Evolutionary conservation across 176 grass and related monocot genomes (phyloP).

Genomic region (Rhynchospora breviuscula): DNA sequence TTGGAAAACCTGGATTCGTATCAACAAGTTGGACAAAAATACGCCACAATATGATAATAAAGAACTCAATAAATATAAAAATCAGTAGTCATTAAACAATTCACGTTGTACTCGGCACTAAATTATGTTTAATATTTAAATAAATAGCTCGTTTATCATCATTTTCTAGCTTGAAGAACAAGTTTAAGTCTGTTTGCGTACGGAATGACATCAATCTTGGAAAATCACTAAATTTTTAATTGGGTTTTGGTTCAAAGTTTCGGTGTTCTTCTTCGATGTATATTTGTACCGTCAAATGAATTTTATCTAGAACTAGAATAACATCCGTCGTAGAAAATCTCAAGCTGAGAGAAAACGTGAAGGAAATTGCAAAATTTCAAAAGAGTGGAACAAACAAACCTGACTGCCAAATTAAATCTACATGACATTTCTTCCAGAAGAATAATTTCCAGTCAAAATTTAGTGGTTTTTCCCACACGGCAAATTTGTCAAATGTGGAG

Average conservation of each 20-base stretch:
- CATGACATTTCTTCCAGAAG: background rate
- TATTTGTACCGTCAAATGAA: background rate
- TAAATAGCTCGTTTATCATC: background rate
- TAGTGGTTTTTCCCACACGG: background rate
- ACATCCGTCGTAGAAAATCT: background rate
- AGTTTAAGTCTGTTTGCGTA: background rate
- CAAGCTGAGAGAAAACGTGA: background rate
- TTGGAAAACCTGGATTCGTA: background rate
- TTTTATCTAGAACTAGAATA: background rate
- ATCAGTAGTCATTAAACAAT: background rate
- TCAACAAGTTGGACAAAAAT: background rate
- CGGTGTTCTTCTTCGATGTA: no score
- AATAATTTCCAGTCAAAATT: background rate
- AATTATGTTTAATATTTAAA: background rate
- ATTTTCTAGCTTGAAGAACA: background rate
- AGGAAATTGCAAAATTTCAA: background rate
- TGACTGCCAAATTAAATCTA: background rate
- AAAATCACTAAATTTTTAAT: background rate
- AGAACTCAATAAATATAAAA: background rate
- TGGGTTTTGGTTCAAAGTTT: no score
- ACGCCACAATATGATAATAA: background rate
- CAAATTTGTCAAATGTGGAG: slow-evolving; percentile 14
- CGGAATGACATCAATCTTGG: background rate
- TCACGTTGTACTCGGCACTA: background rate
- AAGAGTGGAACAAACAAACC: background rate